These are phyloP conservation scores for Ascochyta fabae DNA, from an alignment of 2,329 filamentous ascomycete species.

Conservation along the genomic window DNA sequence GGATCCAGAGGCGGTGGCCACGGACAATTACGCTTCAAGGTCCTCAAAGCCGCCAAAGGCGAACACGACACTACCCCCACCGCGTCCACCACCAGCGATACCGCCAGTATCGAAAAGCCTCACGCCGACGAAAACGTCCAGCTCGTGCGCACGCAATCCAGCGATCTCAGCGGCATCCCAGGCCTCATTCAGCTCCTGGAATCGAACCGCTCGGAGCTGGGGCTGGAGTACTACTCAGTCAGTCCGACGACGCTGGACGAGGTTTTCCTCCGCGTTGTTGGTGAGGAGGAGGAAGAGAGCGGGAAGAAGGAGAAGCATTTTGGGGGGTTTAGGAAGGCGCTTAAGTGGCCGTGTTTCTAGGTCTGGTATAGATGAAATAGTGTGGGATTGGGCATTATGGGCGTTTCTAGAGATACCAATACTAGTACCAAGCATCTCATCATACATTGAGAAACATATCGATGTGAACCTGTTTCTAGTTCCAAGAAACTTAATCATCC, in stretches of 20 bases:
- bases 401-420: too few relatives aligned
- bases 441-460: too few relatives aligned
- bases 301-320: slow-evolving; percentile 12
- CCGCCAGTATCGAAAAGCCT: slow-evolving; percentile 21
- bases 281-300: slow-evolving; percentile 67
- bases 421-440: too few relatives aligned
- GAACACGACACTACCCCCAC: not conserved
- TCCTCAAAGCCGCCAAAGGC: slow-evolving; percentile 61
- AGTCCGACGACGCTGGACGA: slow-evolving; percentile 87
- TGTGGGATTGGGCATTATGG: too few relatives aligned
- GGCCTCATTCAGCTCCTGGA: slow-evolving; percentile 76
- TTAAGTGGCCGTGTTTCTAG: not conserved
- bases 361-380: too few relatives aligned
- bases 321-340: slow-evolving; percentile 1
- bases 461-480: too few relatives aligned
- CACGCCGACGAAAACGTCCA: slow-evolving; percentile 25
- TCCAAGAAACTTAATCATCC: too few relatives aligned
- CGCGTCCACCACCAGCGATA: too few relatives aligned
- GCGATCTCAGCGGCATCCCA: slow-evolving; percentile 61
- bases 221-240: slow-evolving; percentile 85
- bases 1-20: slow-evolving; percentile 76
- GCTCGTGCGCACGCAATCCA: slow-evolving; percentile 26
- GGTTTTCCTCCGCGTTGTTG: slow-evolving; percentile 86
- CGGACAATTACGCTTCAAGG: slow-evolving; percentile 84
- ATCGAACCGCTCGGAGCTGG: slow-evolving; percentile 69